Base-by-base conservation (phyloP, 805 yeast genomes). In the Lachancea fermentati region DNA sequence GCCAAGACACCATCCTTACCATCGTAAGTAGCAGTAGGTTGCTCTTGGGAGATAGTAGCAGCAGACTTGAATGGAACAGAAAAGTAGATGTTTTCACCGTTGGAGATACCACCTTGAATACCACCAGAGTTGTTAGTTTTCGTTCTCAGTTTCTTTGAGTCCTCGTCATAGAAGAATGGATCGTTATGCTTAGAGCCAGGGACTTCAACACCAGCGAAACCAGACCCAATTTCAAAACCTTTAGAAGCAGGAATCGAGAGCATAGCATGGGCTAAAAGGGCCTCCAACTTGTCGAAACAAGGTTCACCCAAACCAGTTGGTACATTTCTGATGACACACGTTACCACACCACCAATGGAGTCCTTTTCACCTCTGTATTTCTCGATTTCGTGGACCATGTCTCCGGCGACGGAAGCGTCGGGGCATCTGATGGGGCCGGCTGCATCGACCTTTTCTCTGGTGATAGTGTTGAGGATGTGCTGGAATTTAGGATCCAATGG, bases 271-370 rank as follows among this genome's bases (percentile, higher is more conserved):
- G 97, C 98, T 48, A 93, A 73, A 55, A 76, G 67, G 24, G 98
- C 98, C 72, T 93, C 98, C 47, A 93, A 70, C 68, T 93, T 93
- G 66, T 93, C 98, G 61, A 93, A 93, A 47, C 88, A 87, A 19
- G 98, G 98, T 69, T 93, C 98, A 49, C 98, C 98, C 32, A 93
- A 73, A n/a, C 97, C 97, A 39, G 82, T 72, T 30, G 98, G 98
- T 50, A 85, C 76, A 65, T 93, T 91, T 65, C 97, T 79, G 34
- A 93, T 75, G 14, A 93, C 97, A 72, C 98, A 93, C 6, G 98
- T 93, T 41, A 93, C 98, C 32, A 91, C 85, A 55, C 98, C 98
- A 48, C 98, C 98, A 51, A 93, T 86, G 37, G 97, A 89, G 66
- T 93, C 98, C 54, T 85, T 75, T 34, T 79, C 65, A 52, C 85